These are phyloP conservation scores for Penstemon newberryi DNA, from an alignment of 257 asterid species.

Conservation along the genomic window DNA sequence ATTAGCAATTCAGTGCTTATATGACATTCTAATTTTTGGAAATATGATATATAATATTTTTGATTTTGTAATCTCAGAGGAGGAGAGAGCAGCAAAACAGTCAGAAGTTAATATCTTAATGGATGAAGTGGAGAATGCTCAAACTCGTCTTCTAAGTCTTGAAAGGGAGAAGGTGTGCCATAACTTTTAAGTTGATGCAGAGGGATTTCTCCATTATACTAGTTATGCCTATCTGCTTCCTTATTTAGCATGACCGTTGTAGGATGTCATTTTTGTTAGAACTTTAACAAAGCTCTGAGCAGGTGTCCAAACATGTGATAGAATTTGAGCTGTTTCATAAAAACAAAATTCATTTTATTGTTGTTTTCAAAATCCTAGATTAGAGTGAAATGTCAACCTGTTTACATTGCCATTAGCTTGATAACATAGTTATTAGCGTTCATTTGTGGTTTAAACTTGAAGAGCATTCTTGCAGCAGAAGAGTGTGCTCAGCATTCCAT, in stretches of 20 bases:
- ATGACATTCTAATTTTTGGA: background rate
- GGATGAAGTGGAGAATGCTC: slow-evolving; percentile 99
- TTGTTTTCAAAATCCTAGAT: background rate
- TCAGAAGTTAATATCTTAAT: slow-evolving; percentile 89
- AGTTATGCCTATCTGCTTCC: background rate
- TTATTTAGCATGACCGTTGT: background rate
- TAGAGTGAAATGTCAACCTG: background rate
- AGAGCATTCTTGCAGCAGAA: slow-evolving; percentile 2
- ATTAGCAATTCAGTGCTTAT: slow-evolving; percentile 15
- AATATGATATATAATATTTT: background rate
- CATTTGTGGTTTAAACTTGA: slow-evolving; percentile 15
- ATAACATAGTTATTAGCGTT: slow-evolving; percentile 12
- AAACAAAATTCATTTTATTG: no score
- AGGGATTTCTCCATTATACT: slow-evolving; percentile 18
- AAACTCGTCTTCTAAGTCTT: slow-evolving; percentile 87
- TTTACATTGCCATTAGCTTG: slow-evolving; percentile 4
- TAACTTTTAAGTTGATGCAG: slow-evolving; percentile 23
- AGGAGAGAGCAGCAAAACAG: slow-evolving; percentile 87
- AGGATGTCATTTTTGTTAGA: background rate
- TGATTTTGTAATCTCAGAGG: slow-evolving; percentile 56
- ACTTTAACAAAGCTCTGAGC: background rate
- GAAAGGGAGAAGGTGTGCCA: slow-evolving; percentile 91
- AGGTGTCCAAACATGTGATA: background rate
- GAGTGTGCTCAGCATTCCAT: background rate
- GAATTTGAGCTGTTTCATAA: background rate